Base-by-base conservation (phyloP, 2,329 filamentous ascomycete genomes). In the Beauveria sp. region DNA sequence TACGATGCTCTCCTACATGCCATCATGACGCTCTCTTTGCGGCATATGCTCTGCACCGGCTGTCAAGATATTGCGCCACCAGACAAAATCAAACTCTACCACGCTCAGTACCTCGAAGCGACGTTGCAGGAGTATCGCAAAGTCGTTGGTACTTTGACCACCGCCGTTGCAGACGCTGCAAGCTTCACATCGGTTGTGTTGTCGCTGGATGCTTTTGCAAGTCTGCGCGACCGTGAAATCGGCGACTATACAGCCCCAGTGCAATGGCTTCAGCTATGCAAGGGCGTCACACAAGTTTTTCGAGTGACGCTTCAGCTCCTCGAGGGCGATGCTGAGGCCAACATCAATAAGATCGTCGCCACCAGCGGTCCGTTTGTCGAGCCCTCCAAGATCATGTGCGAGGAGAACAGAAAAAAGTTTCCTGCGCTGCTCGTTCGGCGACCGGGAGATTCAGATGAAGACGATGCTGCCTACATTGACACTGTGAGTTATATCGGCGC, bases 181-280 rank as follows among this genome's bases (percentile, higher is more conserved):
- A 64, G 66, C 53, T 66, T 69, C 46, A 66, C 66, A 3, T 66
- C 67, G 8, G 46, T 67, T 3, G 51, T 69, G 3, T 57, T 69
- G 5, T 65, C 66, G 6, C 51, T 67, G 22, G 66, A 69, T 46
- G 61, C 67, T 0, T 64, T 69, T 54, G 63, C 66, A 1, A 61
- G 58, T 41, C 48, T 68, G 43, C 64, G 63, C 5, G 61, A 65
- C 4, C 64, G 66, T 0, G 48, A 56, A n/a, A 47, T 67, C n/a
- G 43, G 62, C 16, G 64, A 64, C 0, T 70, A 69, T 52, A 59
- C 65, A 16, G 64, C 68, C 1, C 68, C 67, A 9, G 58, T 63
- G 22, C 65, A 67, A 34, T 69, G 67, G 67, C 63, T 70, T 3
- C 61, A 66, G 10, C 61, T 68, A n/a, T 66, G 64, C 20, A 64